A percentile compares a stretch with the other conserved stretches of the same genome.
phyloP scores from a whole-genome alignment of 2,329 filamentous ascomycete species.

The Neophaeococcomyces aloes region DNA sequence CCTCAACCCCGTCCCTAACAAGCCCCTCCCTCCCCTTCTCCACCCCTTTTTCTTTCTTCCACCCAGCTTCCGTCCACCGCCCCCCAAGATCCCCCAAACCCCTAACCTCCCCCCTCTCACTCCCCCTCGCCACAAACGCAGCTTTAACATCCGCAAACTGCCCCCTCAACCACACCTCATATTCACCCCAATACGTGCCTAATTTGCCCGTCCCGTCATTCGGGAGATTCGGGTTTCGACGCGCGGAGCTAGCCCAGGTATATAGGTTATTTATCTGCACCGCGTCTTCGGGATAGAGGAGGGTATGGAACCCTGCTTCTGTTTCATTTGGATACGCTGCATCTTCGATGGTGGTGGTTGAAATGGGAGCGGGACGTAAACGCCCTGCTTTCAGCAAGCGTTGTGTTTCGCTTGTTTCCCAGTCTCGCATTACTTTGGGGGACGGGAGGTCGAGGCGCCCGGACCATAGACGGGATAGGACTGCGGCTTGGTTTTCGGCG shows the following conservation, averaged over 20 bases:
- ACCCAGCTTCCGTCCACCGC: too few relatives aligned
- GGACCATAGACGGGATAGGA: conserved; percentile 67
- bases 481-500: conserved; percentile 66
- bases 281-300: conserved; percentile 40
- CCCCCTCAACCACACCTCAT: conserved; percentile 61
- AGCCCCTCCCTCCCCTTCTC: conserved; percentile 5
- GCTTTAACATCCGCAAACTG: conserved; percentile 60
- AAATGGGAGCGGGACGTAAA: not conserved
- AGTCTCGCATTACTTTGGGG: conserved; percentile 52
- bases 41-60: conserved; percentile 13
- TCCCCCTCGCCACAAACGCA: conserved; percentile 57
- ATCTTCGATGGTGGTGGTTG: too few relatives aligned
- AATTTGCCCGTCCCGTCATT: conserved; percentile 49
- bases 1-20: too few relatives aligned
- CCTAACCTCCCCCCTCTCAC: conserved; percentile 45
- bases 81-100: conserved; percentile 61
- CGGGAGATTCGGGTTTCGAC: conserved; percentile 28
- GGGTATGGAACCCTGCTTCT: conserved; percentile 39
- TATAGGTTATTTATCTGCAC: conserved; percentile 37
- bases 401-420: conserved; percentile 47
- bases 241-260: conserved; percentile 32
- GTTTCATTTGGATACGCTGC: too few relatives aligned
- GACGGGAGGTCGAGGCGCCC: conserved; percentile 57
- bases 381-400: conserved; percentile 4
- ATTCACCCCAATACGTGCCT: conserved; percentile 60